These are phyloP conservation scores for Xerocomellus intermedius DNA, from an alignment of 768 basidiomycete species.

Conservation along the genomic window DNA sequence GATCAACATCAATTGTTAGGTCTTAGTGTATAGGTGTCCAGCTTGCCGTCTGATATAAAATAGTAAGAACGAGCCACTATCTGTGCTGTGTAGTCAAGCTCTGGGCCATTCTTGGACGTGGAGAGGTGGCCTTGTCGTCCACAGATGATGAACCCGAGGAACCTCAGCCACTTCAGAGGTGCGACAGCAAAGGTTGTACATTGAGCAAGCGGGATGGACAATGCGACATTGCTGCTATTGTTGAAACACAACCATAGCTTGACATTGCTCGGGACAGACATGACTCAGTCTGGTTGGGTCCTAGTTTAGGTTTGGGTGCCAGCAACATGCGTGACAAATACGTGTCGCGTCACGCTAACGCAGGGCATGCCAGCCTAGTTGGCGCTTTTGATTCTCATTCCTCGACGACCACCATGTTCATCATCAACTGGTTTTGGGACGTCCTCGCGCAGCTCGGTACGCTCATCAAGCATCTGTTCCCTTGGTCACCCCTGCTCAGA, in stretches of 20 bases:
- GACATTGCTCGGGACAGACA: no score
- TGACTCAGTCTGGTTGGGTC: no score
- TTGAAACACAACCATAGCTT: no score
- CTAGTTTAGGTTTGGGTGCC: no score
- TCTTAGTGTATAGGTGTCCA: not conserved
- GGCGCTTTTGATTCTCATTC: slow-evolving; percentile 15
- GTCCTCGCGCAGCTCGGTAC: slow-evolving; percentile 89
- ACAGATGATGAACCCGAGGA: no score
- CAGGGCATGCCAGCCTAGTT: not conserved
- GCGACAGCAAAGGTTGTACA: no score
- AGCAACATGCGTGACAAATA: slow-evolving; percentile 2
- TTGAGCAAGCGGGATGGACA: no score
- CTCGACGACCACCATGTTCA: slow-evolving; percentile 57
- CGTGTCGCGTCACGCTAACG: slow-evolving; percentile 20
- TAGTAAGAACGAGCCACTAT: not conserved
- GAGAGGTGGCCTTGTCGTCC: no score
- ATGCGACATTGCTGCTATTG: no score
- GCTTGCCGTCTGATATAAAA: not conserved
- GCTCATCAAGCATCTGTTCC: slow-evolving; percentile 20
- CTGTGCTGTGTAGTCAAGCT: no score
- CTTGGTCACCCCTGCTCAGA: not conserved
- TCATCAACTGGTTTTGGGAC: slow-evolving; percentile 96
- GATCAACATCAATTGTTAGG: not conserved
- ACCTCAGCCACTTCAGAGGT: no score
- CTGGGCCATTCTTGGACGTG: no score